Percentiles rank a stretch among this genome's conserved stretches.
Conservation (phyloP, 1,139 yeast species). For the Suhomyces wounanorum region DNA sequence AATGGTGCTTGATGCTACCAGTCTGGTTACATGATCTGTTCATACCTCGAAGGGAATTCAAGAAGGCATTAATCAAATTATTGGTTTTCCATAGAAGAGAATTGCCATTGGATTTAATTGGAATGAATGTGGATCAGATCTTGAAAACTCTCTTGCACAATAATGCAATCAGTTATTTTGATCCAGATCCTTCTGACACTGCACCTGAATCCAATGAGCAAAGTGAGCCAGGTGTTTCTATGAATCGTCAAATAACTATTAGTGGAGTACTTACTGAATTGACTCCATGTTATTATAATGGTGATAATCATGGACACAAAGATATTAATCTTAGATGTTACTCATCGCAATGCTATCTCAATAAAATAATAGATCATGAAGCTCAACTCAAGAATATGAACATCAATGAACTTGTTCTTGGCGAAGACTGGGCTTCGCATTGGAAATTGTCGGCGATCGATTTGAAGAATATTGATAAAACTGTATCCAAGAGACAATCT, state of each 20-base stretch:
- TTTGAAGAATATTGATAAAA: constrained; percentile 53
- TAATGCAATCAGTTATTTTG: constrained; percentile 46
- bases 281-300: constrained; percentile 40
- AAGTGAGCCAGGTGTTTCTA: constrained; percentile 25
- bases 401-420: constrained; percentile 40
- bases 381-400: constrained; percentile 33
- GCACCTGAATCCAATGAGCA: background rate
- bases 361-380: constrained; percentile 41
- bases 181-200: constrained; percentile 16
- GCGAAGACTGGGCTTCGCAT: constrained; percentile 72
- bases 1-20: constrained; percentile 52
- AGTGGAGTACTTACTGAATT: constrained; percentile 43
- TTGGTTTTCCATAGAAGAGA: constrained; percentile 54
- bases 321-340: constrained; percentile 34
- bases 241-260: constrained; percentile 26
- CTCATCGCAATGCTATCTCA: constrained; percentile 41
- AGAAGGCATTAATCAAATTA: constrained; percentile 52
- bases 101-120: constrained; percentile 57
- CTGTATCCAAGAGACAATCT: constrained; percentile 67
- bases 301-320: constrained; percentile 25
- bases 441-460: constrained; percentile 68
- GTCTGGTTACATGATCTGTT: constrained; percentile 54
- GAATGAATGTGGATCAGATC: constrained; percentile 55
- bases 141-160: constrained; percentile 46
- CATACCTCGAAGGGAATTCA: constrained; percentile 52